These are phyloP conservation scores for Xanthoconium stramineum DNA, from an alignment of 768 basidiomycete genomes.

Conservation along the genomic window DNA sequence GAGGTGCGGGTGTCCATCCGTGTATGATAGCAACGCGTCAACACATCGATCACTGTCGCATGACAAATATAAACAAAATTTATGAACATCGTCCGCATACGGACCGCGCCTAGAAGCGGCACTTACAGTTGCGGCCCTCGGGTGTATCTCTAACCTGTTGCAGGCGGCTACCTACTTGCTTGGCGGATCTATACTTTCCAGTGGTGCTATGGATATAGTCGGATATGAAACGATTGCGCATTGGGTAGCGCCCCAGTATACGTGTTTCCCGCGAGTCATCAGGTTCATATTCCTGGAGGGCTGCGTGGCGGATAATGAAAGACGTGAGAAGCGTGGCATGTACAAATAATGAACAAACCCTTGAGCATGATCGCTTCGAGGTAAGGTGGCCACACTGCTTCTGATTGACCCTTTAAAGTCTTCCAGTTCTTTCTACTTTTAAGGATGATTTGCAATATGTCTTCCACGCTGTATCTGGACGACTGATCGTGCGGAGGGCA, in stretches of 20 bases:
- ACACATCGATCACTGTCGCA: conserved; percentile 31
- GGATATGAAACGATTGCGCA: conserved; percentile 78
- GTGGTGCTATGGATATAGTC: conserved; percentile 71
- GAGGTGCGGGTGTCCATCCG: conserved; percentile 21
- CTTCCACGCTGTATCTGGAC: conserved; percentile 32
- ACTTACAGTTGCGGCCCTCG: conserved; percentile 68
- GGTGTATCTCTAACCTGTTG: conserved; percentile 76
- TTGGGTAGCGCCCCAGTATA: conserved; percentile 70
- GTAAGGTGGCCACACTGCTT: conserved; percentile 77
- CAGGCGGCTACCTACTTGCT: conserved; percentile 78
- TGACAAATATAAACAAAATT: conserved; percentile 33
- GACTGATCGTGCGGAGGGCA: conserved; percentile 14
- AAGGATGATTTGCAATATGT: conserved; percentile 65
- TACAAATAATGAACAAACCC: conserved; percentile 40
- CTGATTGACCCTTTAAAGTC: conserved; percentile 59
- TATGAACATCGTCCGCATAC: conserved; percentile 27
- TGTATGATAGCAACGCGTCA: conserved; percentile 33
- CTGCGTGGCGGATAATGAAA: conserved; percentile 35
- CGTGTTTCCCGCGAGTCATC: conserved; percentile 71
- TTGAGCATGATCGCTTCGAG: conserved; percentile 76
- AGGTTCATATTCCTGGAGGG: conserved; percentile 69
- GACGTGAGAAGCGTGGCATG: conserved; percentile 18
- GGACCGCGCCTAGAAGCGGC: conserved; percentile 18
- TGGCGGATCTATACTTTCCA: conserved; percentile 67
- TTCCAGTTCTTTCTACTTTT: conserved; percentile 75